Base-by-base conservation (phyloP, 352 stramenopile species). In the Phytophthora quininea region DNA sequence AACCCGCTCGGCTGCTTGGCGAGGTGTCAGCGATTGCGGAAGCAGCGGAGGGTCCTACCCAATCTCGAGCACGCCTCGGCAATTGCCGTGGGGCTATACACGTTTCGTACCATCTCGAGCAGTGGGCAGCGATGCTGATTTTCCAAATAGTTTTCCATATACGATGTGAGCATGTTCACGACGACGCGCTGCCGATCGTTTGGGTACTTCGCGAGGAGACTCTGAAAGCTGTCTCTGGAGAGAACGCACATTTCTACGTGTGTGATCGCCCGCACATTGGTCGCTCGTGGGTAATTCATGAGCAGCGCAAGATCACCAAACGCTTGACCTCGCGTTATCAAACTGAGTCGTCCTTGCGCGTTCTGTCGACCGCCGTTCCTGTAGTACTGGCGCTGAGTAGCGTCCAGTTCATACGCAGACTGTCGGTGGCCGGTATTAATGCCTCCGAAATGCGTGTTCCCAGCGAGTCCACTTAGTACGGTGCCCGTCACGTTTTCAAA, bases 221-320 rank as follows among this genome's bases (percentile, higher is more conserved):
- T 57, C 27, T 85, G 76, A 51, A 87, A 87, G 3, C 43, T 47
- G 3, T 80, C 62, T 42, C 76, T 68, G 3, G 57, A 65, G 24
- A 89, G 46, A 9, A 84, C 75, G 54, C 80, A 84, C 69, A 89
- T 82, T 51, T 87, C 78, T 3, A 85, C 77, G 54, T 87, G 74
- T 10, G 74, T 81, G 11, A 80, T 49, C 1, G 81, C 79, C 0
- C 71, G 73, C 0, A 90, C 55, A 40, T 76, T 77, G 5, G 70
- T 71, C 31, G 81, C 72, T 11, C 78, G 71, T 3, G 67, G 45
- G 54, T 87, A 87, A 46, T 90, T 80, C 67, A 76, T 82, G 3
- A 91, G 15, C 12, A 90, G 66, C 14, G 75, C 66, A 27, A 89
- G 69, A 12, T 86, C 81, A 4, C 83, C 77, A 37, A 88, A 89